Evolutionary conservation across 2,329 filamentous ascomycete species (phyloP), one percentile per base, ranked within the genome.

Genomic region (Corinectria fuckeliana): DNA sequence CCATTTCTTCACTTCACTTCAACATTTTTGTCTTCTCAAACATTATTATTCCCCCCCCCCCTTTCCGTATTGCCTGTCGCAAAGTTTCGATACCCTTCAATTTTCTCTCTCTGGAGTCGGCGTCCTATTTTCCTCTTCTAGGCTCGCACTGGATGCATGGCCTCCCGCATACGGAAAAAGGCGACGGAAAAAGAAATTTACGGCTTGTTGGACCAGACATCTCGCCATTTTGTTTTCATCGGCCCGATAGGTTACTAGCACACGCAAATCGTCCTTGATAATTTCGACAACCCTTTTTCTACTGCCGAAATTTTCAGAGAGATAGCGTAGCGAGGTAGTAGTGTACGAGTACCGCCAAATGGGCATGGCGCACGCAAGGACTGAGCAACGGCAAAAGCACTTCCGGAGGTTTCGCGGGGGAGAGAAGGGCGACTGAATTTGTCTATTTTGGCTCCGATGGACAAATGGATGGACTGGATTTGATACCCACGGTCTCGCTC

Each of bases 41-140:
- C 20, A 48, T 20, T 21, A 9, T 32, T 25, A 30, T 45, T 21
- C 44, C 41, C 57, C 42, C 38, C 44, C 41, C 57, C 42, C 38
- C 34, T 64, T 50, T 42, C 50, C 48, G 18, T 39, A n/a, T 26
- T 47, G 45, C 48, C 25, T 18, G 23, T 41, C 26, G 23, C 18
- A 30, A 25, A 16, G 48, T 52, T 57, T 58, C 61, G 57, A 64
- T 64, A 62, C 60, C 62, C 58, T 42, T 42, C 50, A 36, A 38
- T 20, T 38, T 38, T 55, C 34, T 14, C n/a, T 26, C 7, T 38
- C 30, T 20, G 49, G 57, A 60, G 58, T 60, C 53, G 48, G 56
- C 50, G 54, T 52, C 36, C 25, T 45, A 28, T 49, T 57, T 42
- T 49, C 20, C 14, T 34, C 14, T n/a, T 11, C 21, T 54, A 36